Evolutionary conservation across 2,329 filamentous ascomycete genomes (phyloP), one percentile per base, ranked within the genome.

Genomic region (Lecanicillium sp.): DNA sequence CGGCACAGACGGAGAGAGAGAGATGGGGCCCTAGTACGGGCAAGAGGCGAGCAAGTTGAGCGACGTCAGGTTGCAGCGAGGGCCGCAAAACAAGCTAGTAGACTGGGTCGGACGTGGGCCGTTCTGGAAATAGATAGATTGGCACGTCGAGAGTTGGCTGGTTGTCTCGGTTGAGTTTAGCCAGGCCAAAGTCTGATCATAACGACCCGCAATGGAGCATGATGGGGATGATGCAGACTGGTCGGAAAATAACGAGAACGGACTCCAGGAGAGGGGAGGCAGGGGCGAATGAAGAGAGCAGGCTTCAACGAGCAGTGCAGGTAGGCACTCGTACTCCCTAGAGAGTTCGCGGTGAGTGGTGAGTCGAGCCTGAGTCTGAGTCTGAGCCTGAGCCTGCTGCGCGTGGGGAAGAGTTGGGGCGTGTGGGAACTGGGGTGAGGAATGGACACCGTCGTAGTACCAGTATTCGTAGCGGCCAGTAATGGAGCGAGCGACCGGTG

Each of bases 201-300:
- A 54, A 51, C 60, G 60, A 59, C 54, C 54, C 53, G 54, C 53
- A 52, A 48, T 46, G 44, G 48, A 51, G 49, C 52, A 56, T 54
- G 45, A 49, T 55, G 50, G 49, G 49, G 35, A 32, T 37, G 47
- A 46, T 41, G 37, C 49, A 41, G 30, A 49, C 46, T 14, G 17
- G 27, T 25, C 33, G 22, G 29, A 33, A n/a, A n/a, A n/a, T n/a
- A n/a, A n/a, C n/a, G n/a, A n/a, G n/a, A n/a, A n/a, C n/a, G n/a
- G n/a, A n/a, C 13, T 18, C 12, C 33, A 15, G 40, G 33, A 44
- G 42, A 45, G 17, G 33, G 19, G 41, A 33, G 44, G 40, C 44
- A 41, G 31, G 19, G 22, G 33, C 19, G 31, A 13, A 22, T 33
- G 19, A 15, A n/a, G n/a, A n/a, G n/a, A n/a, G n/a, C n/a, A n/a